phyloP scores from a whole-genome alignment of 345 rosid genomes.

The Gossypium anomalum region DNA sequence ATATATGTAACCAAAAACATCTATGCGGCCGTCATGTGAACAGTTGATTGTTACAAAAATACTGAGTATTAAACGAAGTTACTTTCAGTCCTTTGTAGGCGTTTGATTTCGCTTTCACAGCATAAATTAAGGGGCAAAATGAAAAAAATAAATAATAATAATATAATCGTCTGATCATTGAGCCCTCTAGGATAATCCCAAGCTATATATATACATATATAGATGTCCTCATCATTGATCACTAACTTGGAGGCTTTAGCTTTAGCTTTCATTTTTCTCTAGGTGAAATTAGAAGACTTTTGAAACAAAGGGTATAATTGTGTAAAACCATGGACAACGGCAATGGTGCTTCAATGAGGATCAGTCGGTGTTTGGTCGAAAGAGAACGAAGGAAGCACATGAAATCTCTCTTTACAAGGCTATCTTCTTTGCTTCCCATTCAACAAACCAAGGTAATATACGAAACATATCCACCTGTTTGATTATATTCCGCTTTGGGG shows the following conservation, averaged over 20 bases:
- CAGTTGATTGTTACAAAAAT: not conserved
- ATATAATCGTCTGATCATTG: not conserved
- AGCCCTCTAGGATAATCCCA: not conserved
- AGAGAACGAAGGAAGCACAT: conserved; percentile 7
- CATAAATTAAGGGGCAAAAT: not conserved
- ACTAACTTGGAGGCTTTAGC: not conserved
- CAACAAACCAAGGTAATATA: not conserved
- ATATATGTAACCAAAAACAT: too few species aligned
- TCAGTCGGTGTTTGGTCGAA: conserved; percentile 1
- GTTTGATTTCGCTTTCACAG: not conserved
- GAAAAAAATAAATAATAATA: too few species aligned
- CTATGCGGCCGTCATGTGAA: not conserved
- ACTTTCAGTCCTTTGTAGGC: not conserved
- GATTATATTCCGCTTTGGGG: not conserved
- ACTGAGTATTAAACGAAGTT: not conserved
- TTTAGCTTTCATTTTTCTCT: not conserved
- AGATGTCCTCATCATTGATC: not conserved
- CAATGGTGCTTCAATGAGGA: not conserved
- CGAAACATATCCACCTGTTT: not conserved
- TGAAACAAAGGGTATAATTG: too few species aligned
- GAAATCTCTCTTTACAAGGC: not conserved
- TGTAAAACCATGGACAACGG: not conserved
- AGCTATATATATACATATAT: not conserved
- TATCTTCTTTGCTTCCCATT: not conserved
- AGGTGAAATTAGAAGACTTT: not conserved